Base-by-base conservation (phyloP, 805 yeast genomes). In the Nakazawaea ambrosiae region DNA sequence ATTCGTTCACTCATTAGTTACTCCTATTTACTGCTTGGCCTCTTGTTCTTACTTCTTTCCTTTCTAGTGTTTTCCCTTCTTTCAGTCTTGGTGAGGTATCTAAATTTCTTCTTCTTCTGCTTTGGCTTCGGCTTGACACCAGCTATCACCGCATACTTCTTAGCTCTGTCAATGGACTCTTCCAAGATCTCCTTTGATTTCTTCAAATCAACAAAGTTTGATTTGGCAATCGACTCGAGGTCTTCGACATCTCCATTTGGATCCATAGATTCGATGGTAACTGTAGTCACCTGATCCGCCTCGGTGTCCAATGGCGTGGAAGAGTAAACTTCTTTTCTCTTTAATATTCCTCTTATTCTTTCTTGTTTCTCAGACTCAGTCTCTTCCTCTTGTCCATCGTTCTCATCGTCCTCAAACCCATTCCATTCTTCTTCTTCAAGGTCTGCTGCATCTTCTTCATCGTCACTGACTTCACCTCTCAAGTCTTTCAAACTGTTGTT, bases 1-100 rank as follows among this genome's bases (percentile, higher is more conserved):
- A n/a, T n/a, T n/a, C n/a, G n/a, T n/a, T n/a, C n/a, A n/a, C n/a
- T n/a, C n/a, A n/a, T n/a, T n/a, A n/a, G n/a, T n/a, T n/a, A n/a
- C n/a, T n/a, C n/a, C n/a, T n/a, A n/a, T n/a, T n/a, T n/a, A n/a
- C n/a, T n/a, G n/a, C n/a, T n/a, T n/a, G n/a, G n/a, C 24, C 34
- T 32, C 20, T 20, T 31, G 10, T 58, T 44, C 23, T 60, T 34
- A 58, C 45, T 45, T 63, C 58, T 72, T 62, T 61, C 72, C 58
- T 63, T 74, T 22, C 48, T 30, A 22, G 47, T 71, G 42, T 76
- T 75, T 16, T 57, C 59, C 49, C 63, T 77, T 60, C 97, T 74
- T 60, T 88, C 96, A 20, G 68, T 61, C 57, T 87, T 86, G 34
- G 92, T 75, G 57, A 89, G 68, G 50, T 89, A 90, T 61, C 96